phyloP scores from a whole-genome alignment of 495 filamentous ascomycete species.

The Lasiosphaeria ovina region DNA sequence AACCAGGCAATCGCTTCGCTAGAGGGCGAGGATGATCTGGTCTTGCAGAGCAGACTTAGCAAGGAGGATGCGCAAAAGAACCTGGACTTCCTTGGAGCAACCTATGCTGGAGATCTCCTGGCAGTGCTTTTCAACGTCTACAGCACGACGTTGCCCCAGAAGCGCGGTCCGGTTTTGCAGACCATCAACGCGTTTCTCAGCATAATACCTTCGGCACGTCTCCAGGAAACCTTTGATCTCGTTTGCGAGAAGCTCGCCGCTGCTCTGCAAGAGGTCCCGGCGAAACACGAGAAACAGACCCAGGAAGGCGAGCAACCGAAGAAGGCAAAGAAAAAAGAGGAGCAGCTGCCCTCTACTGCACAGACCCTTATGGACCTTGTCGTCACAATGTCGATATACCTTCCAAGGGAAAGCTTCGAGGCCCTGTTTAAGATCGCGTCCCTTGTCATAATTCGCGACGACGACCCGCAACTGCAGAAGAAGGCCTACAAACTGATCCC shows the following conservation, averaged over 20 bases:
- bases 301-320: slow-evolving; percentile 54
- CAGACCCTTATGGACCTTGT: slow-evolving; percentile 96
- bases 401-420: slow-evolving; percentile 77
- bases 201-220: slow-evolving; percentile 70
- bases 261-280: slow-evolving; percentile 61
- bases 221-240: slow-evolving; percentile 81
- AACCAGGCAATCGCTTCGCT: slow-evolving; percentile 75
- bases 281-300: slow-evolving; percentile 34
- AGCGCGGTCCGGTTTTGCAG: slow-evolving; percentile 81
- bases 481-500: slow-evolving; percentile 98
- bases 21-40: slow-evolving; percentile 58
- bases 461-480: slow-evolving; percentile 95
- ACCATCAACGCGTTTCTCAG: slow-evolving; percentile 93
- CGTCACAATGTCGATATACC: slow-evolving; percentile 90
- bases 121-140: slow-evolving; percentile 98
- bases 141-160: slow-evolving; percentile 89
- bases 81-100: slow-evolving; percentile 66
- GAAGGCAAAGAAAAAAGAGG: slow-evolving; percentile 56
- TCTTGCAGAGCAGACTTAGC: slow-evolving; percentile 68
- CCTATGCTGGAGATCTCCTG: slow-evolving; percentile 80
- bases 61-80: slow-evolving; percentile 74
- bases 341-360: slow-evolving; percentile 83
- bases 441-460: slow-evolving; percentile 68
- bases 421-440: slow-evolving; percentile 80
- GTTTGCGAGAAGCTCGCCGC: slow-evolving; percentile 80